Evolutionary conservation across 2,329 filamentous ascomycete species (phyloP).

Genomic region (Ilyonectria sp.): DNA sequence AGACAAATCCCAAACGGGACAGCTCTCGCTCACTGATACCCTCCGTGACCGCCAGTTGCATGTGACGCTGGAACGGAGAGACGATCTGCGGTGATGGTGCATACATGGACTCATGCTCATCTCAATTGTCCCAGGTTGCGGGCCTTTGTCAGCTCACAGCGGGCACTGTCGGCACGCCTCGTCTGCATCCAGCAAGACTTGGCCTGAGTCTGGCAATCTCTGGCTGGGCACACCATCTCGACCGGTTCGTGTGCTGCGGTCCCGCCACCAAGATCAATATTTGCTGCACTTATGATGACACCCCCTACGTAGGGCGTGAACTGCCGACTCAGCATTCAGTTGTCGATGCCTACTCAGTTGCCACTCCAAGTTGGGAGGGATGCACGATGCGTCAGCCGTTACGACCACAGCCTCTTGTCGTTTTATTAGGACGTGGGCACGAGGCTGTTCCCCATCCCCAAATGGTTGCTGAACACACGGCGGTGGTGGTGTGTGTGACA

Average conservation of each 20-base stretch:
- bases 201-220: neutral
- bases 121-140: constrained; percentile 6
- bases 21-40: neutral
- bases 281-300: constrained; percentile 23
- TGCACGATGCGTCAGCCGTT: constrained; percentile 27
- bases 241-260: neutral
- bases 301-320: neutral
- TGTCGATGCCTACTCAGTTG: neutral
- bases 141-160: constrained; percentile 22
- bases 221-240: constrained; percentile 11
- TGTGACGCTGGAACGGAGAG: constrained; percentile 18
- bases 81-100: constrained; percentile 4
- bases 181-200: neutral
- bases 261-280: constrained; percentile 16
- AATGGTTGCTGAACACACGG: neutral
- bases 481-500: constrained; percentile 7
- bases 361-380: constrained; percentile 6
- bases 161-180: neutral
- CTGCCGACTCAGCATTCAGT: constrained; percentile 12
- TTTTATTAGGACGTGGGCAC: constrained; percentile 4
- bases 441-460: constrained; percentile 10
- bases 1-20: neutral
- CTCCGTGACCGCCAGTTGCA: constrained; percentile 15
- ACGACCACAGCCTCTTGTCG: constrained; percentile 16
- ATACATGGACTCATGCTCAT: constrained; percentile 24